Percentiles rank a stretch among this genome's conserved stretches.
These are phyloP conservation scores for Berberis thunbergii DNA, from an alignment of 164 flowering plant genomes.

Conservation along the genomic window DNA sequence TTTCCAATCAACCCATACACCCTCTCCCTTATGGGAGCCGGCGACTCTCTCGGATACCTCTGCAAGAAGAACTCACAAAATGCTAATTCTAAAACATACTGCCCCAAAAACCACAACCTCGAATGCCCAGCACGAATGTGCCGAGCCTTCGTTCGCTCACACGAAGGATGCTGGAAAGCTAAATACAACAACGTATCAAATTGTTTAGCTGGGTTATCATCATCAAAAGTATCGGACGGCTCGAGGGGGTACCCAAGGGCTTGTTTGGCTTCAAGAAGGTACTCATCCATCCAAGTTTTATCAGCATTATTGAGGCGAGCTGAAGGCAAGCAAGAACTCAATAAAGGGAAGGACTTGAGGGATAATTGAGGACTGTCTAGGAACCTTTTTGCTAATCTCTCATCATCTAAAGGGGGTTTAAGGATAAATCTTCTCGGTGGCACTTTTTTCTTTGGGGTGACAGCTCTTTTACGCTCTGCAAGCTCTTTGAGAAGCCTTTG, in stretches of 20 bases:
- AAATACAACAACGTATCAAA: conserved; percentile 84
- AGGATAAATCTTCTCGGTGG: conserved; percentile 80
- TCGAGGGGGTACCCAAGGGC: conserved; percentile 91
- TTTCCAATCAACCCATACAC: conserved; percentile 89
- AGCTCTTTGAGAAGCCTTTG: conserved; percentile 89
- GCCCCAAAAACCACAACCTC: conserved; percentile 79
- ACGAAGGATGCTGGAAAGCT: conserved; percentile 87
- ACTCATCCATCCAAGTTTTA: conserved; percentile 89
- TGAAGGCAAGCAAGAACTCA: conserved; percentile 85
- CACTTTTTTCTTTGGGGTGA: conserved; percentile 54
- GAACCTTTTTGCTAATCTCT: conserved; percentile 61
- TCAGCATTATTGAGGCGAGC: conserved; percentile 76
- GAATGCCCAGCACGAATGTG: conserved; percentile 86
- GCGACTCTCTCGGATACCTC: conserved; percentile 96
- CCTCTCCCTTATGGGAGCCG: conserved; percentile 95
- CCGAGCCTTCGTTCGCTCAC: conserved; percentile 68
- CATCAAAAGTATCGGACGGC: conserved; percentile 57
- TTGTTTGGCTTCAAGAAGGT: conserved; percentile 85
- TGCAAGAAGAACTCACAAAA: conserved; percentile 82
- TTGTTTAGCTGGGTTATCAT: conserved; percentile 88
- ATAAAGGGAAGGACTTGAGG: conserved; percentile 72
- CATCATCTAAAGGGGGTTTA: conserved; percentile 86
- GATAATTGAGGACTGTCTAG: conserved; percentile 90
- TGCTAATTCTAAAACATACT: conserved; percentile 83
- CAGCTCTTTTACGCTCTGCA: conserved; percentile 57